Base-by-base conservation (phyloP, 1,284 basidiomycete species). In the Mycena sp. region DNA sequence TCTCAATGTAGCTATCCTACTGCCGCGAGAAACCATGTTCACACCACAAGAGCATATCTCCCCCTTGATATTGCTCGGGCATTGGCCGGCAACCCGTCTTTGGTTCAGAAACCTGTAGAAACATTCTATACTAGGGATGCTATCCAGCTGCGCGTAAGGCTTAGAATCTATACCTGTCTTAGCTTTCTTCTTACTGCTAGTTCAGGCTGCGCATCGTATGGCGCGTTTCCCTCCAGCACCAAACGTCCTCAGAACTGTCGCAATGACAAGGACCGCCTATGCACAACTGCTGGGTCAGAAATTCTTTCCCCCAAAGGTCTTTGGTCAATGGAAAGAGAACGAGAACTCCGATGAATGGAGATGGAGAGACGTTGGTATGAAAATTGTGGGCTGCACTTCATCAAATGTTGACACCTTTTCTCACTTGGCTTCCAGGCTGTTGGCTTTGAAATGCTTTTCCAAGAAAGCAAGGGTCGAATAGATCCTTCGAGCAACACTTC, bases 111-210 rank as follows among this genome's bases (percentile, higher is more conserved):
- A 70, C 93, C 96, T 0, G 85, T 93, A 3, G 94, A 96, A 75
- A 87, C 92, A 0, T 98, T 99, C 76, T 97, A 98, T 74, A 96
- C 95, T 1, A 86, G 96, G 57, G 96, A 98, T 79, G 91, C 91
- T 0, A 81, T 92, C 4, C 94, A 95, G 75, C 81, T 98, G 58
- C 87, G 94, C 44, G 95, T 96, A 74, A 74, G 89, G 10, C 40
- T 25, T 28, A 11, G 29, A 45, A 35, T 45, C 46, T 41, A 6
- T 35, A n/a, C 46, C 29, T 19, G 25, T 46, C 14, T 38, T 40
- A 12, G 16, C 64, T 40, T 16, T 10, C 6, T 11, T 44, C 28
- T 37, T 58, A 26, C 53, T 50, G 25, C 30, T 23, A 19, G 52
- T 54, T 61, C 21, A 96, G 91, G 85, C 90, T 23, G 94, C 92